Conservation (phyloP, 2,329 filamentous ascomycete species). For the Penicillium sp. region DNA sequence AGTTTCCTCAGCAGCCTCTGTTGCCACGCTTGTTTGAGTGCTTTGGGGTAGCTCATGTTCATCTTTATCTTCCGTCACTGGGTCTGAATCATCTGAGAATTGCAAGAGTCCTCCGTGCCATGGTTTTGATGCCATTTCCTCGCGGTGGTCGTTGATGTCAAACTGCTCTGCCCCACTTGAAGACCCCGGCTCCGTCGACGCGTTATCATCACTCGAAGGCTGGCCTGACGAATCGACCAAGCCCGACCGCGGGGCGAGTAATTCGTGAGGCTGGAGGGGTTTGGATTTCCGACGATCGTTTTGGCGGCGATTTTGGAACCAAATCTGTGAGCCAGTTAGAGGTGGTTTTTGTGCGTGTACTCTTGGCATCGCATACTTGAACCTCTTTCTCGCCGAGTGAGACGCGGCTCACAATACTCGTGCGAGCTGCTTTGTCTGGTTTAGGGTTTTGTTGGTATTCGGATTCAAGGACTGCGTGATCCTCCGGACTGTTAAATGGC, state of each 20-base stretch:
- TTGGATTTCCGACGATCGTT: constrained; percentile 87
- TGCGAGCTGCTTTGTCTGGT: constrained; percentile 83
- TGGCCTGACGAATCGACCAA: constrained; percentile 28
- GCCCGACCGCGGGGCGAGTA: constrained; percentile 48
- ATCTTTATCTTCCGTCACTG: constrained; percentile 26
- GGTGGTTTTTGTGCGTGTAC: constrained; percentile 27
- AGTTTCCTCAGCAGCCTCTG: constrained; percentile 25
- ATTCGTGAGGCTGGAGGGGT: constrained; percentile 74
- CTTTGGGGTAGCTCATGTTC: constrained; percentile 26
- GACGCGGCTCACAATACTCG: constrained; percentile 79
- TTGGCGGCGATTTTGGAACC: constrained; percentile 95
- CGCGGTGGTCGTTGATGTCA: constrained; percentile 22
- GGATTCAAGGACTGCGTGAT: constrained; percentile 82
- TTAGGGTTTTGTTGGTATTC: constrained; percentile 84
- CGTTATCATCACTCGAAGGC: constrained; percentile 30
- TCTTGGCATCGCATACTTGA: constrained; percentile 63
- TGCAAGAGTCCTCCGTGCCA: constrained; percentile 25
- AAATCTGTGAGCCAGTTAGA: constrained; percentile 63
- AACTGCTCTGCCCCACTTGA: constrained; percentile 31
- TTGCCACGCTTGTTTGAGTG: constrained; percentile 34
- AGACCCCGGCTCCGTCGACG: constrained; percentile 27
- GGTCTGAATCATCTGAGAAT: constrained; percentile 26
- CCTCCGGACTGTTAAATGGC: constrained; percentile 65
- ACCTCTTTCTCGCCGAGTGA: constrained; percentile 93
- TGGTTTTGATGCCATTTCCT: constrained; percentile 17